Conservation (phyloP, 2,329 filamentous ascomycete species). For the Fusarium veterinarium region DNA sequence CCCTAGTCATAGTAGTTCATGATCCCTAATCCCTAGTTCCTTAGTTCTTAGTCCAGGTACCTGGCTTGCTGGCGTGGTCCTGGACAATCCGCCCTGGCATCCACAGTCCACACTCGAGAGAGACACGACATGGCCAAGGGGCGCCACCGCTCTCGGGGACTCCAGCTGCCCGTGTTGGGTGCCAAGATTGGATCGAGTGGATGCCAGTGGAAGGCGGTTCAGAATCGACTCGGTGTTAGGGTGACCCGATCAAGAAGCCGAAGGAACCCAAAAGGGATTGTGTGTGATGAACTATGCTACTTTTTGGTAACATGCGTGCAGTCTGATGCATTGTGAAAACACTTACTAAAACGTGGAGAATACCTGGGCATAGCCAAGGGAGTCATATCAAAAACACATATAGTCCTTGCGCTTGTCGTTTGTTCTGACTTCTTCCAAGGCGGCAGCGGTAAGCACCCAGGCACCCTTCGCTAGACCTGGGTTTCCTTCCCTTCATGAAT, state of each 20-base stretch:
- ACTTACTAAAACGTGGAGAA: neutral
- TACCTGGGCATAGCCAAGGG: neutral
- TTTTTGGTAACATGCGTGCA: conserved; percentile 1
- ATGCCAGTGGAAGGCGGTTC: conserved; percentile 28
- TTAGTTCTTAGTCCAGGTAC: conserved; percentile 21
- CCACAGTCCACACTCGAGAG: conserved; percentile 10
- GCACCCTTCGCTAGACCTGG: neutral
- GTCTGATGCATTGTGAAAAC: neutral
- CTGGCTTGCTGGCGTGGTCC: conserved; percentile 18
- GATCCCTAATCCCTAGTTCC: conserved; percentile 19
- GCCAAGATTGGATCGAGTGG: conserved; percentile 30
- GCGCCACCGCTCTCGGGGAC: conserved; percentile 37
- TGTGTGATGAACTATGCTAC: conserved; percentile 7
- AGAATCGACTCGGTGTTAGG: conserved; percentile 25
- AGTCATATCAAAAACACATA: neutral
- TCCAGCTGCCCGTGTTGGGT: conserved; percentile 20
- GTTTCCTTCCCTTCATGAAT: conserved; percentile 13
- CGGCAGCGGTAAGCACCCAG: neutral
- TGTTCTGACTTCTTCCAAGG: conserved; percentile 1
- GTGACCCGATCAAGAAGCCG: conserved; percentile 31
- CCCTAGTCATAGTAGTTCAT: conserved; percentile 16
- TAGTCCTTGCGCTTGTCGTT: neutral
- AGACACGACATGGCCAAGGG: conserved; percentile 30
- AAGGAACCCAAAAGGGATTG: conserved; percentile 27
- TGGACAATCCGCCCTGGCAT: conserved; percentile 26